Base-by-base conservation (phyloP, 2,329 filamentous ascomycete genomes). In the Epichloe sibirici region DNA sequence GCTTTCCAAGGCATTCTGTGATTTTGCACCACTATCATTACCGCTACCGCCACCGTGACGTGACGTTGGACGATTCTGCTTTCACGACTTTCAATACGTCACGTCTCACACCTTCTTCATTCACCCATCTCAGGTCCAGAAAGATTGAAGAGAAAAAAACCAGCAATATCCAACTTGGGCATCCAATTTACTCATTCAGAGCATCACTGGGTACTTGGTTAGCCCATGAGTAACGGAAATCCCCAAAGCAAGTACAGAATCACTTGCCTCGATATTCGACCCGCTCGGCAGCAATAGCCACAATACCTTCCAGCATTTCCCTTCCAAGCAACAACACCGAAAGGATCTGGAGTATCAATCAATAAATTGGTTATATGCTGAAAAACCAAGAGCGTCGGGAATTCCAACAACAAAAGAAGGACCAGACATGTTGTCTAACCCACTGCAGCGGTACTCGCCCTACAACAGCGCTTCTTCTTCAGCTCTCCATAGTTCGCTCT, bases 391-490 rank as follows among this genome's bases (percentile, higher is more conserved):
- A 3, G 34, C 40, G 34, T 48, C 23, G 37, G 31, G 13, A 15
- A 45, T 42, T 46, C 45, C 28, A 54, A 54, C 46, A 49, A 47
- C 21, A 39, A 17, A 48, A 37, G 37, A 54, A 54, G 39, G n/a
- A 57, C 17, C 70, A 75, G 52, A 69, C 52, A 83, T 83, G 80
- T 66, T 83, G 64, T 82, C 79, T 53, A 83, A 82, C 61, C 80
- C 79, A 52, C 73, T 82, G 39, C 79, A 82, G 61, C 77, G 79
- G 44, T 82, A 81, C 59, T 81, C 79, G 21, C 74, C 78, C 53
- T 83, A 82, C 64, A 76, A 81, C 61, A 71, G 72, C 56, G 66
- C 79, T 58, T 78, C 80, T 47, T 74, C 55, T 72, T 81, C 59
- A 66, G 81, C 51, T 54, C 75, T 79, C 54, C 77, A 78, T 59